phyloP scores from a whole-genome alignment of 495 filamentous ascomycete species.

The Neurospora sp. region DNA sequence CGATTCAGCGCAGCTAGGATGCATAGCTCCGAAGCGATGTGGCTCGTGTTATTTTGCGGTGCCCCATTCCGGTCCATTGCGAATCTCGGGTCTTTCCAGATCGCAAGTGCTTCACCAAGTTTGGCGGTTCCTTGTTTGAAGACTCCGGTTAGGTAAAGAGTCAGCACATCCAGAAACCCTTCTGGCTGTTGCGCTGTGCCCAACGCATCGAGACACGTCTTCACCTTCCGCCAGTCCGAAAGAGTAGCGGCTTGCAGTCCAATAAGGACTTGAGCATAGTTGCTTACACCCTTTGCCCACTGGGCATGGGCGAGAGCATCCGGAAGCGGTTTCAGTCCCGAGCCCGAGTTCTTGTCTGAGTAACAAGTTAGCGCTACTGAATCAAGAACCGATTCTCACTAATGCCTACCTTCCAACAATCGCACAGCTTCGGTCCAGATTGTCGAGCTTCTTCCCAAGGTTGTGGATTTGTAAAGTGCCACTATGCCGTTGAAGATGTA shows the following conservation, averaged over 20 bases:
- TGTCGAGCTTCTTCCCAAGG: slow-evolving; percentile 48
- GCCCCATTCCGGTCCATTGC: slow-evolving; percentile 33
- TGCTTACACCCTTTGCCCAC: slow-evolving; percentile 34
- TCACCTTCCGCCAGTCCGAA: slow-evolving; percentile 36
- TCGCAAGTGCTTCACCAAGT: slow-evolving; percentile 49
- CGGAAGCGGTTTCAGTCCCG: slow-evolving; percentile 26
- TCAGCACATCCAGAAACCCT: slow-evolving; percentile 30
- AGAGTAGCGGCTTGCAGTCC: slow-evolving; percentile 36
- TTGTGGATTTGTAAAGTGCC: slow-evolving; percentile 49
- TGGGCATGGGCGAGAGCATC: slow-evolving; percentile 31
- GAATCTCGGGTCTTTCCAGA: slow-evolving; percentile 54
- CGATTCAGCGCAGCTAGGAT: slow-evolving; percentile 74
- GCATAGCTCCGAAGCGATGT: slow-evolving; percentile 58
- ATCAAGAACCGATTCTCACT: not conserved
- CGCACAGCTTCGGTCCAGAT: slow-evolving; percentile 33
- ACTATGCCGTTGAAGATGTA: slow-evolving; percentile 59
- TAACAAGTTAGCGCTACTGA: slow-evolving; percentile 11
- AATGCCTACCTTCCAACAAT: slow-evolving; percentile 14
- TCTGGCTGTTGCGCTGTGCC: slow-evolving; percentile 19
- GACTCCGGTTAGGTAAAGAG: slow-evolving; percentile 61
- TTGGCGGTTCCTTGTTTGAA: slow-evolving; percentile 72
- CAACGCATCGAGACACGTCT: slow-evolving; percentile 30
- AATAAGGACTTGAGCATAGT: slow-evolving; percentile 37
- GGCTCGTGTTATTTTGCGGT: slow-evolving; percentile 26
- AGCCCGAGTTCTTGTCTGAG: slow-evolving; percentile 20